A percentile compares a stretch with the other conserved stretches of the same genome.
phyloP scores from a whole-genome alignment of 202 grass and related monocot species.

The Miscanthus sacchariflorus region DNA sequence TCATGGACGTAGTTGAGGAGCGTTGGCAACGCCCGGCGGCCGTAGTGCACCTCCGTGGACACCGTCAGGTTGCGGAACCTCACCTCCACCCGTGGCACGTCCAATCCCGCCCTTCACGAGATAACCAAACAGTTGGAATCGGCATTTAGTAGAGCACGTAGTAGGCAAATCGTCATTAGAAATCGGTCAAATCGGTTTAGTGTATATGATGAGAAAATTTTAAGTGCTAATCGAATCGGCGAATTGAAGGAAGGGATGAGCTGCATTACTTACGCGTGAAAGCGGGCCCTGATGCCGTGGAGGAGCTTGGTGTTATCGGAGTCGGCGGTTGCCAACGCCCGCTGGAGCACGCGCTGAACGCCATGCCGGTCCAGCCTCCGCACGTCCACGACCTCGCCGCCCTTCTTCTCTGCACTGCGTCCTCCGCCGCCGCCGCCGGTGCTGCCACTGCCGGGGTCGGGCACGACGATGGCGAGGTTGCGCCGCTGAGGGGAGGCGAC shows the following conservation, averaged over 20 bases:
- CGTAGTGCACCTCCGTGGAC: conserved; percentile 59
- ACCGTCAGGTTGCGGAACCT: conserved; percentile 60
- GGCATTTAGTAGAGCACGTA: not conserved
- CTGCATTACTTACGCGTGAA: conserved; percentile 54
- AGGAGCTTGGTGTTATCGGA: conserved; percentile 71
- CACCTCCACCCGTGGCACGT: conserved; percentile 70
- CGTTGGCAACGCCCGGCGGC: conserved; percentile 64
- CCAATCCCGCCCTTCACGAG: conserved; percentile 48
- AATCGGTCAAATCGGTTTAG: not conserved
- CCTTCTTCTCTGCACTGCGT: not conserved
- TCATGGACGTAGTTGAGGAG: conserved; percentile 62
- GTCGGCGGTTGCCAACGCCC: conserved; percentile 64
- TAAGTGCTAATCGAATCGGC: not conserved
- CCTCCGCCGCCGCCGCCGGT: not conserved
- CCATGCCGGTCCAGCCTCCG: conserved; percentile 50
- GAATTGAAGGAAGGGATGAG: not conserved
- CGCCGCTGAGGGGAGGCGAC: conserved; percentile 53
- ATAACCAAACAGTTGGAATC: not conserved
- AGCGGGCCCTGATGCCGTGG: conserved; percentile 60
- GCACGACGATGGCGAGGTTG: conserved; percentile 57
- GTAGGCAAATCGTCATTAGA: not conserved
- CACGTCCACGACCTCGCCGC: conserved; percentile 59
- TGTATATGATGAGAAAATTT: not conserved
- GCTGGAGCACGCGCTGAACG: conserved; percentile 55
- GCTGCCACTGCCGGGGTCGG: not conserved